Base-by-base conservation (phyloP, 768 basidiomycete genomes). In the Flagelloscypha sp. region DNA sequence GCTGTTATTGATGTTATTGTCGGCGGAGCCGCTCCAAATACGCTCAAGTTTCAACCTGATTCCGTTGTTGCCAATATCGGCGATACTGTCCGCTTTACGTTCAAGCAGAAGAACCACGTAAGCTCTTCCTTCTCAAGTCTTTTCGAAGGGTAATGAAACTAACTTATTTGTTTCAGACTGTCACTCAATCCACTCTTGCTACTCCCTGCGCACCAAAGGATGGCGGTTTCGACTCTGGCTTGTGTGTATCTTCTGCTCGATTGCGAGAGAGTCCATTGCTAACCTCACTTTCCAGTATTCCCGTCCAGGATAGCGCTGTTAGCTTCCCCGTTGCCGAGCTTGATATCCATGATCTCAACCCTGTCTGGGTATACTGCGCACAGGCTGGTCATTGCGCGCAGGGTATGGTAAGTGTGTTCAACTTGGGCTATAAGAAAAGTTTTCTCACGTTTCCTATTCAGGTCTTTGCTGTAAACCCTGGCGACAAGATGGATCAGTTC, bases 381-480 rank as follows among this genome's bases (percentile, higher is more conserved):
- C 77, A 79, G 49, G 53, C 55, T 11, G 55, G 56, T 33, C 78
- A 80, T 50, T 79, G 78, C 38, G 48, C 59, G 38, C 52, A 59
- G 22, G 42, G 45, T 16, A 38, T n/a, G 30, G 30, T 33, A 20
- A 29, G 21, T 22, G 7, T 29, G 19, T 16, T 29, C 28, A 9
- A 17, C 18, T n/a, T 13, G 8, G 6, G 12, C 12, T n/a, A 8
- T 7, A 9, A 27, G 13, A 27, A 9, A 9, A 9, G 25, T 9
- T 7, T 7, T 8, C 35, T 36, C 7, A 30, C n/a, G 25, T 21
- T 29, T 20, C 24, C 10, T 36, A 9, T 16, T 34, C 31, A 76
- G 77, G 78, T 80, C 20, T 76, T 79, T 50, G 72, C 76, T 17
- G 57, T 79, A 46, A 82, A 82, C 49, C 70, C 77, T 3, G 74